A percentile compares a stretch with the other conserved stretches of the same genome.
Evolutionary conservation across 192 early-diverging fungal species (phyloP).

Genomic region (Coemansia sp.): DNA sequence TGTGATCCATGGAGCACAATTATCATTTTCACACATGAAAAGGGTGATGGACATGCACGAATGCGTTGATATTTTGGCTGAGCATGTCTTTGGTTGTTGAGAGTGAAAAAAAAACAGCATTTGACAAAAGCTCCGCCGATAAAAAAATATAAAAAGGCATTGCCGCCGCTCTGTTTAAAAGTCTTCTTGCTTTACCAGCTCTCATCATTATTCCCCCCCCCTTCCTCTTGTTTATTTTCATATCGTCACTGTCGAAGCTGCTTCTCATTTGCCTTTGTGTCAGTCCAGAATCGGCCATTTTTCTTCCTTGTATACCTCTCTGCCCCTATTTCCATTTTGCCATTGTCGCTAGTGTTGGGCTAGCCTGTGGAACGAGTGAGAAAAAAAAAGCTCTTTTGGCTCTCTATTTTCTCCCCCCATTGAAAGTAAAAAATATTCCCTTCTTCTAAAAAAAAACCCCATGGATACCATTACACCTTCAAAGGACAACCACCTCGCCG

Average conservation of each 20-base stretch:
- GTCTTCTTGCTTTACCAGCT: no score
- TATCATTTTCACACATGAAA: constrained; percentile 6
- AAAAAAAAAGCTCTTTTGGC: no score
- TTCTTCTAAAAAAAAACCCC: background rate
- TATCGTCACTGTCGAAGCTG: background rate
- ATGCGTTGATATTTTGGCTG: background rate
- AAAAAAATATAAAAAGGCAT: background rate
- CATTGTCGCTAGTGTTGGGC: background rate
- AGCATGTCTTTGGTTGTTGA: background rate
- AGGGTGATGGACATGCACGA: background rate
- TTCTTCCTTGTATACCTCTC: background rate
- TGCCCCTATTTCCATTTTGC: background rate
- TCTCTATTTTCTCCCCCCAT: background rate
- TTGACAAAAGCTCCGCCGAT: no score
- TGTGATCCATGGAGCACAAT: background rate
- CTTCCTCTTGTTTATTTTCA: constrained; percentile 1
- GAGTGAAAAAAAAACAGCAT: background rate
- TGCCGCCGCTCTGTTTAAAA: background rate
- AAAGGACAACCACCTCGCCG: constrained; percentile 2
- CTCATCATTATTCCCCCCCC: background rate
- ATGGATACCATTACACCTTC: constrained; percentile 21
- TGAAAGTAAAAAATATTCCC: background rate
- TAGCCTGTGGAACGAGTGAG: background rate
- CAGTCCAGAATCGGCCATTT: constrained; percentile 4
- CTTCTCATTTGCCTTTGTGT: constrained; percentile 8